Evolutionary conservation across 176 grass and related monocot species (phyloP), one percentile per base, ranked within the genome.

Genomic region (Triticum urartu): DNA sequence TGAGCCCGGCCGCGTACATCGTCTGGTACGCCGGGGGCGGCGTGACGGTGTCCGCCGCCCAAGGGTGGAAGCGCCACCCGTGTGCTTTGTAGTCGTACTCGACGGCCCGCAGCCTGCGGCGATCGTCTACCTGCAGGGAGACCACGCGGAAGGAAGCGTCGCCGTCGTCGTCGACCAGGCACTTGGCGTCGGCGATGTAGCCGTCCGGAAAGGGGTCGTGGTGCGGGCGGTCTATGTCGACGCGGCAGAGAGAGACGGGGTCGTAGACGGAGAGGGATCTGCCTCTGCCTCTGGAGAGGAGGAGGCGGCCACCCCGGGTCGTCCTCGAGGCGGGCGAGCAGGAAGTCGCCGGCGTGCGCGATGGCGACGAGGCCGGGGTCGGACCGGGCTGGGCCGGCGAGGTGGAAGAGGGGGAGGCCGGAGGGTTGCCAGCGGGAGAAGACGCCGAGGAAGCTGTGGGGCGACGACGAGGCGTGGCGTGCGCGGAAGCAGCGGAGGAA

Each of bases 351-450:
- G 12, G 12, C 20, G 67, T 33, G 81, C 67, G 38, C 81, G 66
- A 84, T 78, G 47, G 24, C 63, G 64, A 43, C 64, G 38, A 77
- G 77, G 22, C 64, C 81, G 28, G 68, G 81, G 65, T 89, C 81
- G 52, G 81, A 84, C 21, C 77, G 72, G 39, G 79, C 65, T 12
- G 81, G 62, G 70, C 26, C 72, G 4, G 75, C 81, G 24, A 84
- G 26, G 5, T 79, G 47, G 81, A 83, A 83, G 4, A 56, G 26
- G 33, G 77, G 87, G 2, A 84, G 81, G 18, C 78, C 65, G 50
- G 35, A 72, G 81, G 50, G 52, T 10, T 21, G 3, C 32, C 67
- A 10, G 17, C 18, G 67, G 33, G 7, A 33, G 20, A 69, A 69
- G 33, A 69, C 67, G 67, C 33, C 67, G 33, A 69, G 32, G 67